These are phyloP conservation scores for Clausena lansium DNA, from an alignment of 345 rosid genomes.

Conservation along the genomic window DNA sequence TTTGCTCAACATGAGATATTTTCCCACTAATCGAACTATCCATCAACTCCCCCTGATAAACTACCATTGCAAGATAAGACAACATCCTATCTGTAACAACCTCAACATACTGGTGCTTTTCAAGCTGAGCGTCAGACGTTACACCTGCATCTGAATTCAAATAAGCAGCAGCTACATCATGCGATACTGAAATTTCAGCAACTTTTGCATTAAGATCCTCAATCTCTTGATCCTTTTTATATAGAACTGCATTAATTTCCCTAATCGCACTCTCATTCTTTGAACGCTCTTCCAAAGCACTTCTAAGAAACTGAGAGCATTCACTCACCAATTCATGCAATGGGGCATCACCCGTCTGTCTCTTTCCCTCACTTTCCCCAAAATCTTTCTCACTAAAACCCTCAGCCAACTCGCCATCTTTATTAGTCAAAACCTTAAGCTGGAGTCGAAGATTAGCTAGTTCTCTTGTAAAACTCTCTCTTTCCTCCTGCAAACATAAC, in stretches of 20 bases:
- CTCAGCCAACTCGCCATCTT: constrained; percentile 17
- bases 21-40: constrained; percentile 53
- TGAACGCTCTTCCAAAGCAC: constrained; percentile 39
- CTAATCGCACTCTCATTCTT: constrained; percentile 40
- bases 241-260: constrained; percentile 38
- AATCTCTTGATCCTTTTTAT: constrained; percentile 53
- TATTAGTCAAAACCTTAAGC: constrained; percentile 38
- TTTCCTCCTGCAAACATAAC: constrained; percentile 49
- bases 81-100: constrained; percentile 58
- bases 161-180: constrained; percentile 13
- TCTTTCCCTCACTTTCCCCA: constrained; percentile 8
- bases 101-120: constrained; percentile 40
- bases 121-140: constrained; percentile 22
- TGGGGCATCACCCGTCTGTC: constrained; percentile 3
- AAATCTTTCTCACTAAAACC: background rate
- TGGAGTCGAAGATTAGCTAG: constrained; percentile 39
- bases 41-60: constrained; percentile 52
- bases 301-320: constrained; percentile 46
- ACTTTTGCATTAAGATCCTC: constrained; percentile 54
- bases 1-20: constrained; percentile 57
- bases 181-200: constrained; percentile 38
- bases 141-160: constrained; percentile 15
- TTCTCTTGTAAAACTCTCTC: constrained; percentile 42
- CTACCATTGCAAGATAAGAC: constrained; percentile 50
- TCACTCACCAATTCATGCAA: constrained; percentile 35